Evolutionary conservation across 805 yeast genomes (phyloP).

Genomic region (Hanseniaspora valbyensis): DNA sequence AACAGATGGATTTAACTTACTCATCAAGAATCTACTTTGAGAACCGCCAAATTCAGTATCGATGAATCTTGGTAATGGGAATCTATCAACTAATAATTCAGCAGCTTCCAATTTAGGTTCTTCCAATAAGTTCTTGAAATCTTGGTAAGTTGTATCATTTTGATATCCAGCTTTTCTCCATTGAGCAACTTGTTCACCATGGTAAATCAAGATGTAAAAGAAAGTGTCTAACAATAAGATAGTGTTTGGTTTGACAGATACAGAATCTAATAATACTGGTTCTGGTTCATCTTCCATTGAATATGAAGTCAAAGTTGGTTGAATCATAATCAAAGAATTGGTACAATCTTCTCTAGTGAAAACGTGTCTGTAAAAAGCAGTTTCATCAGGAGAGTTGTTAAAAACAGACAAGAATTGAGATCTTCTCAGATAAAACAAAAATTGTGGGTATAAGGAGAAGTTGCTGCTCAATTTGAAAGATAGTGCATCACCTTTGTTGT

Average conservation of each 20-base stretch:
- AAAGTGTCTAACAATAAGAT: conserved; percentile 86
- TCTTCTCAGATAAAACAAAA: conserved; percentile 88
- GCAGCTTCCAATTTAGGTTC: conserved; percentile 91
- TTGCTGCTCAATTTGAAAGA: conserved; percentile 76
- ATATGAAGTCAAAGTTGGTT: conserved; percentile 86
- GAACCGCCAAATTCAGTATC: conserved; percentile 98
- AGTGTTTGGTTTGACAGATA: conserved; percentile 78
- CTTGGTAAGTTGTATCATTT: conserved; percentile 78
- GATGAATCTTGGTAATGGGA: conserved; percentile 94
- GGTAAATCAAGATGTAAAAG: conserved; percentile 90
- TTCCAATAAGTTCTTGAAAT: conserved; percentile 74
- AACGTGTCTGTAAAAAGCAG: conserved; percentile 91
- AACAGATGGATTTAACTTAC: conserved; percentile 89
- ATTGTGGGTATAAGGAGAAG: conserved; percentile 86
- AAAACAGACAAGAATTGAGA: conserved; percentile 92
- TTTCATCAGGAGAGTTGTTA: conserved; percentile 97
- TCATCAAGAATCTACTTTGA: conserved; percentile 91
- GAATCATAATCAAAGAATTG: conserved; percentile 92
- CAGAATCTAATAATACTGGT: conserved; percentile 87
- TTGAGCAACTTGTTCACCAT: conserved; percentile 86
- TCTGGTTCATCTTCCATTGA: conserved; percentile 74
- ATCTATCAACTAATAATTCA: conserved; percentile 77
- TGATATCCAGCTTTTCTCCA: conserved; percentile 96
- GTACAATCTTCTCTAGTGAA: conserved; percentile 83
- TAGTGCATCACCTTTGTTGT: conserved; percentile 70